phyloP scores from a whole-genome alignment of 1,139 yeast genomes.

The Lodderomyces theae region DNA sequence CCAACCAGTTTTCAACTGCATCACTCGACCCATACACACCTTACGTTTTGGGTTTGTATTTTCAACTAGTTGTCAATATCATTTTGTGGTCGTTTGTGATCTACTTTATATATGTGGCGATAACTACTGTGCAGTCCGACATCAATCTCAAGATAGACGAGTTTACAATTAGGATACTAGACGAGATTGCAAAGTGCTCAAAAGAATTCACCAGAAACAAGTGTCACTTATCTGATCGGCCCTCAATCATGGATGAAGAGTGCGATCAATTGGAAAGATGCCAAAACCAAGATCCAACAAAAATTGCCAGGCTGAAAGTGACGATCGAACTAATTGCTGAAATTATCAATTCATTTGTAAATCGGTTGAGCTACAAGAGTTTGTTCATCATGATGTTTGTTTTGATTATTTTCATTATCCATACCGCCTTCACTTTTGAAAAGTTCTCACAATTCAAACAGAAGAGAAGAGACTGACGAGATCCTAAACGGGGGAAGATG shows the following conservation, averaged over 20 bases:
- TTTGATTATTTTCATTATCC: neutral
- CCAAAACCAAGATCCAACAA: constrained; percentile 80
- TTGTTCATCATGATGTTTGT: constrained; percentile 26
- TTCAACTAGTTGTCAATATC: constrained; percentile 68
- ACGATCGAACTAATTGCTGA: constrained; percentile 84
- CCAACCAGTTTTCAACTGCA: neutral
- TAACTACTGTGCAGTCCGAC: constrained; percentile 65
- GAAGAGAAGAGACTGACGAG: neutral
- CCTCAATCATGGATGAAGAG: constrained; percentile 71
- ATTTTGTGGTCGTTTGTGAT: constrained; percentile 54
- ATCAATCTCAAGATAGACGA: constrained; percentile 66
- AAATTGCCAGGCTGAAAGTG: constrained; percentile 72
- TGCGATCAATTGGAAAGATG: constrained; percentile 81
- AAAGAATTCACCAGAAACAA: constrained; percentile 69
- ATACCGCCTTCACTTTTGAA: constrained; percentile 1
- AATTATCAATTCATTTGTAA: constrained; percentile 71
- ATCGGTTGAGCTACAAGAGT: constrained; percentile 75
- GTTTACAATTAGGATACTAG: constrained; percentile 56
- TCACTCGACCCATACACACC: constrained; percentile 35
- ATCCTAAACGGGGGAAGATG: neutral
- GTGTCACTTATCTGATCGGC: constrained; percentile 51
- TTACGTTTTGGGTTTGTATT: constrained; percentile 63
- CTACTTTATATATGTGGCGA: constrained; percentile 53
- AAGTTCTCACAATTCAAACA: neutral
- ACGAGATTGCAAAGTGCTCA: constrained; percentile 70